Conservation (phyloP, 140 eudicot genomes). For the Cichorium intybus region DNA sequence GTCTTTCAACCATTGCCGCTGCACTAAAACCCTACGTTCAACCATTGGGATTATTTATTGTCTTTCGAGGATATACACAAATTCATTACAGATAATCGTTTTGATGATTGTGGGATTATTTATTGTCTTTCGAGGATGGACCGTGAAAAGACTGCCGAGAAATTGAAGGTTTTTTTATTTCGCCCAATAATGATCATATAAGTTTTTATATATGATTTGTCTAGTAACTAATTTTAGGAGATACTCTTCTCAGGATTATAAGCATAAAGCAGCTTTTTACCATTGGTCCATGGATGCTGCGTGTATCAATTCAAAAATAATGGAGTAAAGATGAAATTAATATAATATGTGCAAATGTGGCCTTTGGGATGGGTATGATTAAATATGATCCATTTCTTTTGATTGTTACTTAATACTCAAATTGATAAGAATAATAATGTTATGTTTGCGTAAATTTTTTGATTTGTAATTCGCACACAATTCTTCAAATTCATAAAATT, state of each 20-base stretch:
- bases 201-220: neutral
- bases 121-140: slow-evolving; percentile 99
- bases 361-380: slow-evolving; percentile 95
- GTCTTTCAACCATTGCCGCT: too few relatives aligned
- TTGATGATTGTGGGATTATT: slow-evolving; percentile 85
- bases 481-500: too few relatives aligned
- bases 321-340: slow-evolving; percentile 98
- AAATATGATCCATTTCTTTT: neutral
- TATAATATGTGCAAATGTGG: slow-evolving; percentile 96
- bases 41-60: too few relatives aligned
- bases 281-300: slow-evolving; percentile 92
- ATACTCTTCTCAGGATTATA: slow-evolving; percentile 56
- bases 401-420: slow-evolving; percentile 10
- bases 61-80: slow-evolving; percentile 89
- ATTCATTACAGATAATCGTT: slow-evolving; percentile 60
- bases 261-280: slow-evolving; percentile 92
- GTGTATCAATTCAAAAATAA: slow-evolving; percentile 69
- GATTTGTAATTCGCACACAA: too few relatives aligned
- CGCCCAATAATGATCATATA: neutral
- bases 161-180: slow-evolving; percentile 52
- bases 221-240: slow-evolving; percentile 15
- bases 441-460: too few relatives aligned
- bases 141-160: slow-evolving; percentile 97
- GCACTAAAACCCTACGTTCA: too few relatives aligned
- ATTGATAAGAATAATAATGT: neutral